Percentiles rank a stretch among this genome's conserved stretches.
phyloP scores from a whole-genome alignment of 768 basidiomycete genomes.

The Hericium coralloides region DNA sequence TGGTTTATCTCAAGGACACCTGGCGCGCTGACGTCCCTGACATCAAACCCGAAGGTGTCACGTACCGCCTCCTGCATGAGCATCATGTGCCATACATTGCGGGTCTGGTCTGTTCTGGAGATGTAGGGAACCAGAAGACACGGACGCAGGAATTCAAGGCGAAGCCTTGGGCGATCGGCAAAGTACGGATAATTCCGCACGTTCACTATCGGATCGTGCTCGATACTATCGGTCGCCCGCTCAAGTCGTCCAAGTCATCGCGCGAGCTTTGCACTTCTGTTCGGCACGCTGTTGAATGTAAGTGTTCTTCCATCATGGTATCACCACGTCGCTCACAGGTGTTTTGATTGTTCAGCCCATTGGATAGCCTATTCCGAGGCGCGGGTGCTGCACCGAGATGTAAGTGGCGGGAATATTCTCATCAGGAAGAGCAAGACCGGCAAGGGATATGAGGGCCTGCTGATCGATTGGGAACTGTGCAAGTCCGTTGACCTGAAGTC shows the following conservation, averaged over 20 bases:
- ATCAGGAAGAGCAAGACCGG: neutral
- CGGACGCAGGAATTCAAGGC: neutral
- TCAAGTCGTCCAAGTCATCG: neutral
- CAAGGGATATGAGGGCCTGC: neutral
- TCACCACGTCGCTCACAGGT: neutral
- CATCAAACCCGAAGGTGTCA: neutral
- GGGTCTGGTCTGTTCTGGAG: neutral
- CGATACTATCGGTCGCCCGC: neutral
- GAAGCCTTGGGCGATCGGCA: neutral
- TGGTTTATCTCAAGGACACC: neutral
- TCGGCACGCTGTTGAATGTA: neutral
- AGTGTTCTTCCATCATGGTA: neutral
- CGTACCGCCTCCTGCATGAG: neutral
- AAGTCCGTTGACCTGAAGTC: neutral
- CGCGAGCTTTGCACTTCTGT: neutral
- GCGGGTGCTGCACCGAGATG: neutral
- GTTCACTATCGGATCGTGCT: neutral
- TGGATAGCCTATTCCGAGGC: neutral
- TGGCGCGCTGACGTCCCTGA: neutral
- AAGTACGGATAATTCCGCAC: neutral
- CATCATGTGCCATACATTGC: neutral
- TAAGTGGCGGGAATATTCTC: neutral
- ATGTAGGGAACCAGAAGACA: neutral
- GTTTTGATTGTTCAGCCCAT: neutral
- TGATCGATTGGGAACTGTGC: neutral